Percentiles rank a stretch among this genome's conserved stretches.
Evolutionary conservation across 2,329 filamentous ascomycete genomes (phyloP).

Genomic region (Diplodia corticola): DNA sequence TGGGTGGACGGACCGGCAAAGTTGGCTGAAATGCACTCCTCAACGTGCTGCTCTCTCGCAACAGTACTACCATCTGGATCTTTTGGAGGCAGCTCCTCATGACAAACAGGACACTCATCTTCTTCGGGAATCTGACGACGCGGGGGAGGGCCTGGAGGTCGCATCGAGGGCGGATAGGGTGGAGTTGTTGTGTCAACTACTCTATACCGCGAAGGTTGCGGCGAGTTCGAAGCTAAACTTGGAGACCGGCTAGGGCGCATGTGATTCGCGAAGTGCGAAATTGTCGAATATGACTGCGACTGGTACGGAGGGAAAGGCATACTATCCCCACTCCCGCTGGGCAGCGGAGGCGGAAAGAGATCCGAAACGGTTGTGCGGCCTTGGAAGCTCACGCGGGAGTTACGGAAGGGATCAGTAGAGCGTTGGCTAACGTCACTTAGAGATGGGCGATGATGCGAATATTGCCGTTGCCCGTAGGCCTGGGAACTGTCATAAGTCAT

Average conservation of each 20-base stretch:
- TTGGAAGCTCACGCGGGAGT: not conserved
- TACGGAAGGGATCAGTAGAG: constrained; percentile 1
- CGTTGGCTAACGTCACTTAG: constrained; percentile 15
- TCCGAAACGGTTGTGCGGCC: not conserved
- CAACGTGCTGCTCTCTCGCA: constrained; percentile 47
- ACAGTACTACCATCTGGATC: constrained; percentile 40
- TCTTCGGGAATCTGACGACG: constrained; percentile 57
- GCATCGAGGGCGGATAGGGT: constrained; percentile 26
- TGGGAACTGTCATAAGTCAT: constrained; percentile 16
- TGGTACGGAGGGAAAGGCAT: not conserved
- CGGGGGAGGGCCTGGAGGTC: constrained; percentile 20
- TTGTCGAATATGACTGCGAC: not conserved
- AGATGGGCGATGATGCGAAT: constrained; percentile 7
- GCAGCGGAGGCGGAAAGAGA: not conserved
- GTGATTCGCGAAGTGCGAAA: not conserved
- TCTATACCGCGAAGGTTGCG: constrained; percentile 22
- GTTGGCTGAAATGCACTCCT: constrained; percentile 41
- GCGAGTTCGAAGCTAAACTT: constrained; percentile 13
- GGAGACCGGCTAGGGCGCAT: constrained; percentile 10
- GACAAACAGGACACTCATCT: constrained; percentile 78
- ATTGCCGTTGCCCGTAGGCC: not conserved
- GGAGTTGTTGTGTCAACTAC: not conserved
- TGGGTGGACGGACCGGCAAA: constrained; percentile 25
- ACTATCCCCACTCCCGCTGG: not conserved
- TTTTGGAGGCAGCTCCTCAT: constrained; percentile 65